phyloP scores from a whole-genome alignment of 2,329 filamentous ascomycete genomes.

The Waltergamsia citrina region DNA sequence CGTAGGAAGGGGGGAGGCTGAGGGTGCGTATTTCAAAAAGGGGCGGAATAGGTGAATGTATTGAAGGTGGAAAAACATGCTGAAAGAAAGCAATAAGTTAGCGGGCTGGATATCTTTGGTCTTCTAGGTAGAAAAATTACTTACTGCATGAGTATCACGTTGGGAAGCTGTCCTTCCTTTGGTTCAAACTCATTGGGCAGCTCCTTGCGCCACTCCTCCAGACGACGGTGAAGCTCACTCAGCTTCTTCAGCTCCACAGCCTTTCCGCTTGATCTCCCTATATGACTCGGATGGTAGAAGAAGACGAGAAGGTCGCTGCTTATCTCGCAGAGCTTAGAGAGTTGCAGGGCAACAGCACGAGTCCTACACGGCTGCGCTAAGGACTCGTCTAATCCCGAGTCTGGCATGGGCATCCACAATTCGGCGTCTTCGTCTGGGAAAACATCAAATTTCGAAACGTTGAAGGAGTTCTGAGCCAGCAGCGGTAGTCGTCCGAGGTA shows the following conservation, averaged over 20 bases:
- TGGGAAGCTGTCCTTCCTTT: constrained; percentile 80
- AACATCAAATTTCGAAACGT: constrained; percentile 81
- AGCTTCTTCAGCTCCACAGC: constrained; percentile 83
- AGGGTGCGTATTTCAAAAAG: constrained; percentile 81
- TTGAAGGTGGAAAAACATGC: constrained; percentile 95
- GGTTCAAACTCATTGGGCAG: constrained; percentile 82
- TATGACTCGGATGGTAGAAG: constrained; percentile 78
- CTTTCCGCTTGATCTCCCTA: constrained; percentile 59
- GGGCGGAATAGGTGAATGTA: constrained; percentile 95
- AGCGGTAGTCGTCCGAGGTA: constrained; percentile 89
- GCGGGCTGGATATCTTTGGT: neutral
- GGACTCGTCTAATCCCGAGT: constrained; percentile 65
- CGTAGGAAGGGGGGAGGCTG: constrained; percentile 70
- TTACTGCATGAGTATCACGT: constrained; percentile 75
- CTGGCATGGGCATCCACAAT: constrained; percentile 81
- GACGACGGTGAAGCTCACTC: constrained; percentile 78
- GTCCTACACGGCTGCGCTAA: constrained; percentile 74
- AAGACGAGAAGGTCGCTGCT: constrained; percentile 81
- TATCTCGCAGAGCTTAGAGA: constrained; percentile 81
- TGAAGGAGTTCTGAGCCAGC: constrained; percentile 69
- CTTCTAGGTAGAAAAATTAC: constrained; percentile 23
- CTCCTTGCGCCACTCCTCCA: constrained; percentile 82
- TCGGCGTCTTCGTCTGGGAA: constrained; percentile 83
- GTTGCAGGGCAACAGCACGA: constrained; percentile 70
- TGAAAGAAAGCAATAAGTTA: constrained; percentile 23